Evolutionary conservation across 176 grass and related monocot species (phyloP).

Genomic region (Zea mays): DNA sequence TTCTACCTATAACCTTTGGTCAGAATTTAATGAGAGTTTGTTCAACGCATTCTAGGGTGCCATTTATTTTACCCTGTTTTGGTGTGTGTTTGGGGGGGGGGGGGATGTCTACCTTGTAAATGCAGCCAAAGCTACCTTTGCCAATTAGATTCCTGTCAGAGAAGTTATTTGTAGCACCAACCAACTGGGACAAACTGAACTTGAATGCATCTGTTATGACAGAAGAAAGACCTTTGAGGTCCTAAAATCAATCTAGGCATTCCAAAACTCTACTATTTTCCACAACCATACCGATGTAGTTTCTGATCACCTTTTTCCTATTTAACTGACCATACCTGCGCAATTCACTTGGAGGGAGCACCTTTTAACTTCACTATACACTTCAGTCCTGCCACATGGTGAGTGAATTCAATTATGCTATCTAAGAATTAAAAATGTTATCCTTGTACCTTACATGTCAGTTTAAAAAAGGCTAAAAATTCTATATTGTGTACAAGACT

Average conservation of each 20-base stretch:
- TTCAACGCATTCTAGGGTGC: background rate
- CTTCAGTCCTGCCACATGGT: constrained; percentile 7
- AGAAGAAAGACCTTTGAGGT: constrained; percentile 3
- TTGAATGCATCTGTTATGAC: constrained; percentile 6
- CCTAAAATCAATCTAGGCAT: background rate
- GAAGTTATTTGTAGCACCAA: constrained; percentile 39
- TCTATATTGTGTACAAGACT: background rate
- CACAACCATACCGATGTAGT: background rate
- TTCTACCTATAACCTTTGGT: background rate
- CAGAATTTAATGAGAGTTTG: background rate
- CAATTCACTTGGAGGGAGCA: background rate
- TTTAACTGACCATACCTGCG: constrained; percentile 10
- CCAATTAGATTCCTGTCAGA: constrained; percentile 25
- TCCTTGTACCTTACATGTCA: background rate
- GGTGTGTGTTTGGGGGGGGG: background rate
- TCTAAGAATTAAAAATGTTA: background rate
- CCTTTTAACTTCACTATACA: background rate
- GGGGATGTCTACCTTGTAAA: constrained; percentile 32
- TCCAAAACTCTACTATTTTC: background rate
- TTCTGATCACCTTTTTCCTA: background rate
- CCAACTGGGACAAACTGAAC: constrained; percentile 24
- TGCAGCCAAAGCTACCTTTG: constrained; percentile 28
- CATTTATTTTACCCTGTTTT: background rate
- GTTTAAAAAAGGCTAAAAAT: background rate
- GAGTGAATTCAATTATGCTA: background rate